Base-by-base conservation (phyloP, 306 rosid genomes). In the Potentilla sterilis region DNA sequence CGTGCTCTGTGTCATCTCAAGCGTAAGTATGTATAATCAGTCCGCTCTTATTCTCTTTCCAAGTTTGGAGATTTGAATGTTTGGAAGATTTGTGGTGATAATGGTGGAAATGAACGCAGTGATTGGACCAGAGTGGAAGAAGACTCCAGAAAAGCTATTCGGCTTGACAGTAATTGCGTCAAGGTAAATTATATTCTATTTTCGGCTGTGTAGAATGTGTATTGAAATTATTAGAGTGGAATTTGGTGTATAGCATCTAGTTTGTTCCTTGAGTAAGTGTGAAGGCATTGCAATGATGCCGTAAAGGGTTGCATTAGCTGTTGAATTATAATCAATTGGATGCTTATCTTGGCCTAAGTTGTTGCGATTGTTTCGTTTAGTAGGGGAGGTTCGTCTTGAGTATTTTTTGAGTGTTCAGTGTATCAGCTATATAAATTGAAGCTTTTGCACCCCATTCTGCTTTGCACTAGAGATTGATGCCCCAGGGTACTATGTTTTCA, bases 1-100 rank as follows among this genome's bases (percentile, higher is more conserved):
- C 98, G 99, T 58, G 99, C 98, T 78, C 80, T 90, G 15, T 96
- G 98, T 76, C 96, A 96, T 92, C 98, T 46, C 77, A 92, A 87
- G 83, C 89, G 96, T 81, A 87, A 87, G 99, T 96, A 89, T 82
- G 98, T 90, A 70, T 73, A 75, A 71, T 44, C 61, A 48, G 19
- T 58, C 69, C 73, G 15, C 54, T 82, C 67, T 62, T 37, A 12
- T 9, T 73, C 28, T 22, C 22, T 46, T 71, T 62, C 2, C 12
- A 18, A 52, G 35, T 21, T 57, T 24, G 52, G 28, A 21, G 22
- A 75, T n/a, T 46, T 62, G 19, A 41, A 59, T 16, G 46, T 24
- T 54, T 19, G 21, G 3, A 5, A 8, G 0, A 37, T 37, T 24
- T 79, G 6, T 18, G 38, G 38, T 57, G 28, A 40, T 47, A n/a